These are phyloP conservation scores for Solanum paucissectum DNA, from an alignment of 257 asterid species.

Conservation along the genomic window DNA sequence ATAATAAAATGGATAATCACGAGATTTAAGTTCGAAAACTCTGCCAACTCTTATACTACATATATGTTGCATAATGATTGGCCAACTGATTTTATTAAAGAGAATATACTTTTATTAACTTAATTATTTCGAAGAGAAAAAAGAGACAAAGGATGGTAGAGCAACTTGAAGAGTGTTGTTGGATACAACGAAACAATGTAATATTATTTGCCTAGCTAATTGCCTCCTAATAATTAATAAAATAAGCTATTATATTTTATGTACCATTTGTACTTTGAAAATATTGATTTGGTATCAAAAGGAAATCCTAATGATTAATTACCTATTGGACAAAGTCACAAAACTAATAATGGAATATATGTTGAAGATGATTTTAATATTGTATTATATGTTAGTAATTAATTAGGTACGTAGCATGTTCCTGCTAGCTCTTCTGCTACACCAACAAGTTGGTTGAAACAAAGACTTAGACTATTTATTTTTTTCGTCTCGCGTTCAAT, in stretches of 20 bases:
- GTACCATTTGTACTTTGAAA: neutral
- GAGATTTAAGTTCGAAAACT: neutral
- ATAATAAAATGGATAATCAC: neutral
- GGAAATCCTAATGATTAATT: neutral
- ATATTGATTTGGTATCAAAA: neutral
- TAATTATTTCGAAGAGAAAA: neutral
- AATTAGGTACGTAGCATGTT: neutral
- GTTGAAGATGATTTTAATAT: neutral
- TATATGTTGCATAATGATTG: neutral
- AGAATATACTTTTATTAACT: neutral
- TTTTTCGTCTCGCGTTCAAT: rapidly evolving
- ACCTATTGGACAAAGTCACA: neutral
- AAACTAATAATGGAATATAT: neutral
- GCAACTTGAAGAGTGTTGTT: neutral
- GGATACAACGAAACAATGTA: neutral
- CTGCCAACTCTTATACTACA: neutral
- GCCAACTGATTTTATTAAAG: neutral
- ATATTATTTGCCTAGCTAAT: neutral
- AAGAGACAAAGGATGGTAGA: neutral
- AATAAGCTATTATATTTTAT: neutral
- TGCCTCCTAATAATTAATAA: neutral
- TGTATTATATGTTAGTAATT: neutral
- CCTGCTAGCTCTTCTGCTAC: neutral
- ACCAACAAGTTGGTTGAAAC: neutral
- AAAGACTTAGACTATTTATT: neutral